phyloP scores from a whole-genome alignment of 176 grass and related monocot species.

The Eragrostis curvula region DNA sequence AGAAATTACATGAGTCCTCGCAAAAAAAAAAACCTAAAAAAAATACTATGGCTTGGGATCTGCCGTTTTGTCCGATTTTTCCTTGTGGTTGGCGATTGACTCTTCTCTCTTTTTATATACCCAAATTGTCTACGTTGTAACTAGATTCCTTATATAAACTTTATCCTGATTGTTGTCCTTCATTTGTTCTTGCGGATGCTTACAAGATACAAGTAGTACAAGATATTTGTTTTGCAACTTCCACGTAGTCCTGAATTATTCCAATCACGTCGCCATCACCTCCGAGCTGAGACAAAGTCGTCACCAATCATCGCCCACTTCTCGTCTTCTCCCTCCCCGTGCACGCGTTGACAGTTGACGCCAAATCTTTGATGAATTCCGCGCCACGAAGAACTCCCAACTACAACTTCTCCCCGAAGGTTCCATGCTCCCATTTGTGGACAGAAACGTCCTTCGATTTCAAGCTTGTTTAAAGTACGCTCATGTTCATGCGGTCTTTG shows the following conservation, averaged over 20 bases:
- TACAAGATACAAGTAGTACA: not conserved
- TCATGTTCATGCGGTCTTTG: not conserved
- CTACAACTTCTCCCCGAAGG: not conserved
- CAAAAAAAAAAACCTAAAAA: too few relatives aligned
- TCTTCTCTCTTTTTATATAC: too few relatives aligned
- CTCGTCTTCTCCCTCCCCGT: not conserved
- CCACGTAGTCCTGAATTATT: not conserved
- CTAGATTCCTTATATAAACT: not conserved
- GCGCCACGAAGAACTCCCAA: not conserved
- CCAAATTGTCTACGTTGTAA: not conserved
- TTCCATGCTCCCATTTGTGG: not conserved
- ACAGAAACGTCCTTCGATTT: not conserved
- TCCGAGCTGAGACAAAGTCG: not conserved
- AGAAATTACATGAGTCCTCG: too few relatives aligned
- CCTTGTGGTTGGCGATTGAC: too few relatives aligned
- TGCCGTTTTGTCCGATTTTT: too few relatives aligned
- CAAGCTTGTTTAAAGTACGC: not conserved
- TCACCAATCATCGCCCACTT: conserved; percentile 5
- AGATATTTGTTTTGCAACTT: not conserved
- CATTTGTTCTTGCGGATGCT: not conserved
- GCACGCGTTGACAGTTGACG: not conserved
- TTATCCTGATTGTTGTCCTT: not conserved
- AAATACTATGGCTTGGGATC: too few relatives aligned
- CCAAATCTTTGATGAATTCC: not conserved
- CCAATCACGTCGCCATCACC: conserved; percentile 10